Evolutionary conservation across 1,139 yeast species (phyloP).

Genomic region (Petasospora rhodanensis): DNA sequence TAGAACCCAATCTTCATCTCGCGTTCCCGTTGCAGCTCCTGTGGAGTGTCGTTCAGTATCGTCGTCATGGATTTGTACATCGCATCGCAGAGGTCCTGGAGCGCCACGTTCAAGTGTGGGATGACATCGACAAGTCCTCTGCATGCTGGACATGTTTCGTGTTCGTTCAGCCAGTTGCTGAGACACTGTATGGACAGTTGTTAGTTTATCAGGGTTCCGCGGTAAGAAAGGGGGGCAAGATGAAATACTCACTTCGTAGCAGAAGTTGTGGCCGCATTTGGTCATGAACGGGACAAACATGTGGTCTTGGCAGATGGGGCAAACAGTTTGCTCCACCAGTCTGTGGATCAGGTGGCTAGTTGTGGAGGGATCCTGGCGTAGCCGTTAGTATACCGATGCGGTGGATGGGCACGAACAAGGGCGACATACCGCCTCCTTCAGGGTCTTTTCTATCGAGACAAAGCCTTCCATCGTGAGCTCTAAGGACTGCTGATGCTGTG

Average conservation of each 20-base stretch:
- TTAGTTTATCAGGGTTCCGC: neutral
- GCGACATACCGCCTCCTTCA: constrained; percentile 17
- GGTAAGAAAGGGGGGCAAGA: constrained; percentile 8
- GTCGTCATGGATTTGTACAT: constrained; percentile 30
- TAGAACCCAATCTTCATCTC: constrained; percentile 27
- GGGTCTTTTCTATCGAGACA: constrained; percentile 13
- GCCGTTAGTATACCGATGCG: constrained; percentile 6
- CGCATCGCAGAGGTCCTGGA: constrained; percentile 22
- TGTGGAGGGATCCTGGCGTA: constrained; percentile 13
- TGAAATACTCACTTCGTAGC: constrained; percentile 25
- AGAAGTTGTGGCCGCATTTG: constrained; percentile 34
- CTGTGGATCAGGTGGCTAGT: constrained; percentile 13
- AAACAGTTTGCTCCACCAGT: constrained; percentile 22
- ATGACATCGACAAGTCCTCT: constrained; percentile 38
- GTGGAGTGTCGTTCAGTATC: constrained; percentile 25
- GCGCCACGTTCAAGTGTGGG: constrained; percentile 43
- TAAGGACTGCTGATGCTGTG: too few species aligned
- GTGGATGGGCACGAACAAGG: neutral
- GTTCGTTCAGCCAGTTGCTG: constrained; percentile 45
- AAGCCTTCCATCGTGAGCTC: too few species aligned
- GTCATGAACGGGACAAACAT: constrained; percentile 33
- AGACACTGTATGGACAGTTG: constrained; percentile 34
- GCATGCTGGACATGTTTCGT: constrained; percentile 53
- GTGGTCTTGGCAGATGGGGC: constrained; percentile 32
- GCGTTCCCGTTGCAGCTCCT: constrained; percentile 26